A percentile compares a stretch with the other conserved stretches of the same genome.
Evolutionary conservation across 352 stramenopile species (phyloP).

Genomic region (Blastocystis sp.): DNA sequence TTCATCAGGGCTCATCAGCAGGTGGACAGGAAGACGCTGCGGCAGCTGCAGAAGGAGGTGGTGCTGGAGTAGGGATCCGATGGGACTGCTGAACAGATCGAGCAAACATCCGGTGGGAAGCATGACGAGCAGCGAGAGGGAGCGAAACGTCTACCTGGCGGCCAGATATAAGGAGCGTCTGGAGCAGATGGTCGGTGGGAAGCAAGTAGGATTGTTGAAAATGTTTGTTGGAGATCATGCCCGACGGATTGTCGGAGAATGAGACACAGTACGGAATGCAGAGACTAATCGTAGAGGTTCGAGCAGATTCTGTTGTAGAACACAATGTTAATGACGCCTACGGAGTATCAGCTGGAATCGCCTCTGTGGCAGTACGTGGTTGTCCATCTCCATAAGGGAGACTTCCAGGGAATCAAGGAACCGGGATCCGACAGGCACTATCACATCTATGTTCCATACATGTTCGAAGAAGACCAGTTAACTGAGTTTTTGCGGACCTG

Average conservation of each 20-base stretch:
- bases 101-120: background rate
- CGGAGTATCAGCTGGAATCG: constrained; percentile 49
- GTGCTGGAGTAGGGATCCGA: background rate
- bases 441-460: constrained; percentile 46
- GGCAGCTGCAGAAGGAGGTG: constrained; percentile 19
- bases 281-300: background rate
- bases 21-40: background rate
- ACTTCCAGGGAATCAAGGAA: background rate
- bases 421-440: background rate
- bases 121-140: constrained; percentile 31
- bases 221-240: background rate
- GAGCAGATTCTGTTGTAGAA: background rate
- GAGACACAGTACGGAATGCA: constrained; percentile 26
- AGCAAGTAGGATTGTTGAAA: background rate
- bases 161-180: constrained; percentile 22
- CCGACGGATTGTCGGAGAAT: constrained; percentile 3
- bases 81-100: background rate
- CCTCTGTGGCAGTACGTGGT: constrained; percentile 26
- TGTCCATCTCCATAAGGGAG: constrained; percentile 29
- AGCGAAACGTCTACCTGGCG: constrained; percentile 23
- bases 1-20: background rate
- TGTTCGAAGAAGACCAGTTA: constrained; percentile 14
- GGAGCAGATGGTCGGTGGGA: background rate
- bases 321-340: background rate
- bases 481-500: background rate